Base-by-base conservation (phyloP, 805 yeast species). In the Cyberlindnera sargentensis region DNA sequence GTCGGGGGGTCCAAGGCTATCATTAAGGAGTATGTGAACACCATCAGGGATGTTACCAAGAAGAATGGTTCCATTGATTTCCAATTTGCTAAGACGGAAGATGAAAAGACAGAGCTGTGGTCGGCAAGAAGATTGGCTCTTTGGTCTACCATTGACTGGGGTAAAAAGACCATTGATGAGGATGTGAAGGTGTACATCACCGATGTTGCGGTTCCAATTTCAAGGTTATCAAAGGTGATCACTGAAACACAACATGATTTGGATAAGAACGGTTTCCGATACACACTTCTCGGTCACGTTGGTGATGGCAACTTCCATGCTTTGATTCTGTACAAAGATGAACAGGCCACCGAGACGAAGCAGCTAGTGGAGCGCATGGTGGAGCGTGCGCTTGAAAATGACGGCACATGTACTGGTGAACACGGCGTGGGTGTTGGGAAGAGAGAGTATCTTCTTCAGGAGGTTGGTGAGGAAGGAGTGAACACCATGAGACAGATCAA, bases 351-450 rank as follows among this genome's bases (percentile, higher is more conserved):
- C 1, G 61, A 60, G 24, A 81, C 78, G 3, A 72, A 74, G 46
- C 54, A 58, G 9, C 54, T 82, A 9, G 80, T 82, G 10, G 70
- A 72, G 27, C 67, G 75, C 40, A 79, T 86, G 83, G 84, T 83
- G 39, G 56, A 70, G 36, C 60, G 80, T 34, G 95, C 91, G 0
- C 64, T 86, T 15, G 72, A 66, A 1, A 73, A 80, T 33, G 95
- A 85, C 42, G 95, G 95, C 2, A 86, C 95, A 2, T 80, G 88
- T 51, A 82, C 89, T 4, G 95, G 95, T 31, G 95, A 86, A 56
- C 95, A 86, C 58, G 95, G 95, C 10, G 76, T 87, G 34, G 95
- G 95, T 7, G 72, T 81, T 36, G 90, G 91, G 32, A 86, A 86
- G 56, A 64, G 90, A 49, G 74, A 73, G 28, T 78, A 70, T 46